A percentile compares a stretch with the other conserved stretches of the same genome.
Conservation (phyloP, 2,329 filamentous ascomycete genomes). For the Fusarium dlaminii region DNA sequence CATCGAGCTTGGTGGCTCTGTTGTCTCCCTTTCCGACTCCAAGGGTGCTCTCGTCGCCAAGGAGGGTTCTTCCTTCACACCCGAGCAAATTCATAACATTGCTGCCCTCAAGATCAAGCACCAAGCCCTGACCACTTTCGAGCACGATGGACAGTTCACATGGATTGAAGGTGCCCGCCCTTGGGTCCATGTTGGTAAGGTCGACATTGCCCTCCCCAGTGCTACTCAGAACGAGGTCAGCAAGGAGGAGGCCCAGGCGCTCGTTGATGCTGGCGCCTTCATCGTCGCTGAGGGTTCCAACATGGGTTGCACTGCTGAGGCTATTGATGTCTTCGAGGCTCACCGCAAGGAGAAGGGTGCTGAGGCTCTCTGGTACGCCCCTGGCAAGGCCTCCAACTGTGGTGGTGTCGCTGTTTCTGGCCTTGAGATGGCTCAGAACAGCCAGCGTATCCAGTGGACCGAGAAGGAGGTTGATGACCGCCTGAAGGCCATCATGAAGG, state of each 20-base stretch:
- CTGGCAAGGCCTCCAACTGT: conserved; percentile 96
- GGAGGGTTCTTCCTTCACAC: conserved; percentile 75
- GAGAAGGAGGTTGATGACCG: conserved; percentile 88
- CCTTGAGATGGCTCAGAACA: conserved; percentile 99
- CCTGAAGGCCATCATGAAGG: conserved; percentile 95
- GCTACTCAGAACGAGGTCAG: conserved; percentile 98
- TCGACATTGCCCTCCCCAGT: conserved; percentile 91
- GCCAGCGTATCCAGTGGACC: conserved; percentile 84
- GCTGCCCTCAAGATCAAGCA: conserved; percentile 87
- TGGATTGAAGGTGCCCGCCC: conserved; percentile 89
- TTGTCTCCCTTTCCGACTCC: conserved; percentile 94
- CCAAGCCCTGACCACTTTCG: conserved; percentile 80
- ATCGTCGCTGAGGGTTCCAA: conserved; percentile 97
- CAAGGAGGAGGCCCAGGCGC: conserved; percentile 85
- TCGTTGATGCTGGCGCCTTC: conserved; percentile 79
- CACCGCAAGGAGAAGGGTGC: conserved; percentile 75
- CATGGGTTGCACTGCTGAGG: conserved; percentile 98
- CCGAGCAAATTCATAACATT: conserved; percentile 81
- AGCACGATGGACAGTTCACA: conserved; percentile 75
- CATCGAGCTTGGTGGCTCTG: conserved; percentile 92
- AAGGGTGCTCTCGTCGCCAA: conserved; percentile 83
- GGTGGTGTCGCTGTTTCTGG: conserved; percentile 97
- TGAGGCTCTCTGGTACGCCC: conserved; percentile 90
- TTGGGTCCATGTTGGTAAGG: conserved; percentile 88
- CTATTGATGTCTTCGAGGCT: conserved; percentile 91